Evolutionary conservation across 345 rosid species (phyloP), one percentile per base, ranked within the genome.

Genomic region (Crucihimalaya himalaica): DNA sequence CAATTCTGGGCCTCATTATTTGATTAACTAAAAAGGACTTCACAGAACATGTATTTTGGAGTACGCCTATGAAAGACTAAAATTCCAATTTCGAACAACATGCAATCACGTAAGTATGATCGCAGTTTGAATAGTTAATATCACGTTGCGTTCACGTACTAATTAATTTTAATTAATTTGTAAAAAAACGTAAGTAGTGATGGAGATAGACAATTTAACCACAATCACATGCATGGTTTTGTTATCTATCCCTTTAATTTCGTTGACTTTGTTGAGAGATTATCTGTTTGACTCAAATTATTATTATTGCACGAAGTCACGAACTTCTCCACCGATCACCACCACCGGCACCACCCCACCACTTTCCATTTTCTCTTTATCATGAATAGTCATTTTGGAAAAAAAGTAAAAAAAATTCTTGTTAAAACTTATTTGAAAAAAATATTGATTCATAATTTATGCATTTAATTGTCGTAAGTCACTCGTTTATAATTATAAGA

Each of bases 301-400:
- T 64, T 31, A 47, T 64, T 51, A 18, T 68, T 58, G 66, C 66
- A 70, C 29, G 42, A 60, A 27, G 60, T 55, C 60, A 29, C 60
- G 60, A 15, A 55, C 40, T 13, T 60, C 40, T 48, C 68, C 75
- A 71, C 68, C 66, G 50, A 56, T 69, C 43, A 56, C 74, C 73
- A 57, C 55, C 55, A 70, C 47, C 65, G 46, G 16, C 74, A 57
- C 66, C 21, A 61, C 53, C 61, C 51, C 74, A 57, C 66, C 21
- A 61, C 53, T 71, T 61, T 71, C 61, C 75, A 71, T 25, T 60
- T 35, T 25, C 12, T n/a, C 19, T 59, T n/a, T 25, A 20, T 58
- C 46, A 20, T 11, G 3, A 32, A 35, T 31, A 13, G 29, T 14
- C 53, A 54, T 12, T 18, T 52, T 43, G 8, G 12, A 37, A 37